Evolutionary conservation across 1,139 yeast genomes (phyloP).

Genomic region (Sugiyamaella paludigena): DNA sequence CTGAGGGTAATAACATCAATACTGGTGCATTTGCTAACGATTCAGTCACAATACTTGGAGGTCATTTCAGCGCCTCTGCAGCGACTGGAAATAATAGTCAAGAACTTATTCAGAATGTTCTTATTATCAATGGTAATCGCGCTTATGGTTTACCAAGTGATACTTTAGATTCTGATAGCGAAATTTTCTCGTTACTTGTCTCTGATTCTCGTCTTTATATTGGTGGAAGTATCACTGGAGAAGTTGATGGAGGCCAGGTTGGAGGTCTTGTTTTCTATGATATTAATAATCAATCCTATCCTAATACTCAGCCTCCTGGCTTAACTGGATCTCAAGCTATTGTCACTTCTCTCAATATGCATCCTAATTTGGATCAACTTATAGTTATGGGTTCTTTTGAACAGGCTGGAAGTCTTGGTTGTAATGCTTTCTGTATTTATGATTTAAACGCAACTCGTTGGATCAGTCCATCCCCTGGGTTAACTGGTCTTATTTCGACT

Average conservation of each 20-base stretch:
- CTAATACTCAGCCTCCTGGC: constrained; percentile 49
- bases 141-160: constrained; percentile 37
- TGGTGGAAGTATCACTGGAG: constrained; percentile 52
- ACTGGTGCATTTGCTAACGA: constrained; percentile 48
- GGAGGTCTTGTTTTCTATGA: constrained; percentile 54
- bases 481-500: constrained; percentile 55
- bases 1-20: constrained; percentile 26
- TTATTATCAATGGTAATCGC: constrained; percentile 36
- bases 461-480: constrained; percentile 49
- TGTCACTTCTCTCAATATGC: constrained; percentile 54
- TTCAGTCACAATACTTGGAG: constrained; percentile 54
- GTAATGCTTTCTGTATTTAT: constrained; percentile 67
- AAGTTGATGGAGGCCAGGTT: constrained; percentile 28
- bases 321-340: constrained; percentile 37
- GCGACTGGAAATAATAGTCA: constrained; percentile 24
- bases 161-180: constrained; percentile 35
- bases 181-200: constrained; percentile 45
- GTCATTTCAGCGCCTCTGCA: constrained; percentile 40
- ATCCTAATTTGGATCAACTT: constrained; percentile 50
- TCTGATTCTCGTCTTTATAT: constrained; percentile 46
- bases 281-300: constrained; percentile 42
- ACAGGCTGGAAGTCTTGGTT: constrained; percentile 56
- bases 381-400: constrained; percentile 78
- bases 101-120: constrained; percentile 40
- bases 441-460: constrained; percentile 56